Evolutionary conservation across 106 monocot genomes (phyloP), one percentile per base, ranked within the genome.

Genomic region (Iris macrosiphon): DNA sequence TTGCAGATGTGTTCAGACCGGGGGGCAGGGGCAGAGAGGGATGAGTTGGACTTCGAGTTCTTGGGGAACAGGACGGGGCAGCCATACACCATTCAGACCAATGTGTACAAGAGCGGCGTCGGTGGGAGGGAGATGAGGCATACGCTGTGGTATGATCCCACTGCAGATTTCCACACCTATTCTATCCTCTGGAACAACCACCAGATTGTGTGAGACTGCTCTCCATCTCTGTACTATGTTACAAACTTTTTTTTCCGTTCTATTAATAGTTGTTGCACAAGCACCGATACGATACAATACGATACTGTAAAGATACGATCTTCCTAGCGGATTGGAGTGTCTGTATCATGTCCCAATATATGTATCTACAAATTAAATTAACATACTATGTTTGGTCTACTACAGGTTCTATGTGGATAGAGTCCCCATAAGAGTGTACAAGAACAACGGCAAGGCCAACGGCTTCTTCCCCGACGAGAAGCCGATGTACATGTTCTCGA

Each of bases 21-120:
- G 61, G 88, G 64, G 0, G 89, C 89, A 13, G 79, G 72, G 28
- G 44, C 68, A 20, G 55, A 89, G 51, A 62, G 95, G 29, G 89
- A 95, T 37, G 95, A 96, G 66, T 57, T 96, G 19, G 95, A 96
- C 57, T 82, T 96, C 23, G 95, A 96, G 82, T 96, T 96, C 72
- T 70, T 89, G 51, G 95, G 95, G 9, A 95, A 89, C 72, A 76
- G 95, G 33, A 74, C 79, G 2, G 95, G 95, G 6, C 64, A 95
- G 73, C 95, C 89, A 6, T 95, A 95, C 67, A 89, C 70, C 4
- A 63, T 95, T 10, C 95, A 95, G 69, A 95, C 95, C 3, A 95
- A 95, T 43, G 77, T 95, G 42, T 95, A 89, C 63, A 74, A 71
- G 76, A 61, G 84, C 29, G 95, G 95, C 7, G 79, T 96, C 9